phyloP scores from a whole-genome alignment of 768 basidiomycete species.

The Trametes meyenii region DNA sequence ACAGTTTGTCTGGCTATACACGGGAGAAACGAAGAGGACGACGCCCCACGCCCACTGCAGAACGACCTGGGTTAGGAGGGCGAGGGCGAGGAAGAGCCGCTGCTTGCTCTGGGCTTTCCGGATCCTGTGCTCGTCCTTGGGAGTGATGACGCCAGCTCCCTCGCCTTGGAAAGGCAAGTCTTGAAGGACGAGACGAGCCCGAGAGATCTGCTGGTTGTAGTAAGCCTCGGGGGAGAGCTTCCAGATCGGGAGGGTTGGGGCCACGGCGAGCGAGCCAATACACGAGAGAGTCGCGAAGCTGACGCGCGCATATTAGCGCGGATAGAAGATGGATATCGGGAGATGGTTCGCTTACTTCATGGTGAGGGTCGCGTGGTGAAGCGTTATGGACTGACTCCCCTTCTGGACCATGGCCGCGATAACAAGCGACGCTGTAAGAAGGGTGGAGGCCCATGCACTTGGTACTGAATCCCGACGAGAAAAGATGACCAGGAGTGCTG shows the following conservation, averaged over 20 bases:
- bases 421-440: conserved; percentile 31
- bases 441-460: conserved; percentile 32
- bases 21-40: conserved; percentile 29
- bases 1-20: conserved; percentile 29
- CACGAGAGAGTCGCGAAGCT: conserved; percentile 31
- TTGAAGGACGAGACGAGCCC: conserved; percentile 5
- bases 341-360: conserved; percentile 27
- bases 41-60: conserved; percentile 35
- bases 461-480: conserved; percentile 32
- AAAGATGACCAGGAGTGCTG: conserved; percentile 31
- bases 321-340: not conserved
- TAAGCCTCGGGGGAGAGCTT: conserved; percentile 25
- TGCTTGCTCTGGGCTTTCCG: conserved; percentile 24
- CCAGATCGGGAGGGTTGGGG: conserved; percentile 33
- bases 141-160: conserved; percentile 2
- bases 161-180: conserved; percentile 10
- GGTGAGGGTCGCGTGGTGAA: conserved; percentile 31
- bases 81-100: conserved; percentile 29
- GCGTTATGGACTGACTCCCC: conserved; percentile 21
- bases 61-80: conserved; percentile 32
- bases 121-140: conserved; percentile 18
- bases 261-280: conserved; percentile 33
- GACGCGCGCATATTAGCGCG: not conserved
- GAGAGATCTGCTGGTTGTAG: conserved; percentile 21
- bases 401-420: conserved; percentile 34